These are phyloP conservation scores for Flaveria ramosissima DNA, from an alignment of 129 eudicot species.

Conservation along the genomic window DNA sequence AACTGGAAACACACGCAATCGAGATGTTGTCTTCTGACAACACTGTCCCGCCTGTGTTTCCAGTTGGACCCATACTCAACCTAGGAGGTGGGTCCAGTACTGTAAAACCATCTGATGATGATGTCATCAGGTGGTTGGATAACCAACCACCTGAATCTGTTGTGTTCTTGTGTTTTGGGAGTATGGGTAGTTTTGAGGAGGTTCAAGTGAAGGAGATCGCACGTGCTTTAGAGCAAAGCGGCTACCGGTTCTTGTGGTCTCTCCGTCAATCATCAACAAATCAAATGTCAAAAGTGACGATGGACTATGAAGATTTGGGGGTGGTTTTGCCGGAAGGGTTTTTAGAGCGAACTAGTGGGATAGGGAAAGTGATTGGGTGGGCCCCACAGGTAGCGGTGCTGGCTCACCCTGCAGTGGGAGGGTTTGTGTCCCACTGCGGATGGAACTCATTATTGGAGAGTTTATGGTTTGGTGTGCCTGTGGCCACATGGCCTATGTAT, in stretches of 20 bases:
- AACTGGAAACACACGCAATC: constrained; percentile 37
- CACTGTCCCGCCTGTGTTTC: constrained; percentile 27
- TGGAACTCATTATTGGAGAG: constrained; percentile 71
- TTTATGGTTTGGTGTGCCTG: constrained; percentile 55
- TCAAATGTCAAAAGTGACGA: neutral
- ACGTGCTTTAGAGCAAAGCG: constrained; percentile 45
- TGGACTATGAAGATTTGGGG: constrained; percentile 29
- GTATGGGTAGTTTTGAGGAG: constrained; percentile 47
- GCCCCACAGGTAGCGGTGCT: constrained; percentile 58
- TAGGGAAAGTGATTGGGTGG: constrained; percentile 63
- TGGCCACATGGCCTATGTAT: constrained; percentile 43
- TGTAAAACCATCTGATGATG: neutral
- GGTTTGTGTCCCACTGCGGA: constrained; percentile 61
- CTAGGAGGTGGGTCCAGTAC: neutral
- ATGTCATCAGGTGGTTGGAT: constrained; percentile 38
- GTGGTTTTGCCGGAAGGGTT: constrained; percentile 50
- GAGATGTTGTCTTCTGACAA: constrained; percentile 14
- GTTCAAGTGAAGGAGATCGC: constrained; percentile 60
- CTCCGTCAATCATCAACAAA: constrained; percentile 32
- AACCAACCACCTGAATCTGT: constrained; percentile 42
- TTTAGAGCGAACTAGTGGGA: constrained; percentile 42
- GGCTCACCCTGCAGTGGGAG: constrained; percentile 51
- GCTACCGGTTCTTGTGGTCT: constrained; percentile 54
- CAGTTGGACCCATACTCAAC: constrained; percentile 48
- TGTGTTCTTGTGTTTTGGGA: constrained; percentile 64